Conservation (phyloP, 2,329 filamentous ascomycete genomes). For the Trichoderma citrinoviride region DNA sequence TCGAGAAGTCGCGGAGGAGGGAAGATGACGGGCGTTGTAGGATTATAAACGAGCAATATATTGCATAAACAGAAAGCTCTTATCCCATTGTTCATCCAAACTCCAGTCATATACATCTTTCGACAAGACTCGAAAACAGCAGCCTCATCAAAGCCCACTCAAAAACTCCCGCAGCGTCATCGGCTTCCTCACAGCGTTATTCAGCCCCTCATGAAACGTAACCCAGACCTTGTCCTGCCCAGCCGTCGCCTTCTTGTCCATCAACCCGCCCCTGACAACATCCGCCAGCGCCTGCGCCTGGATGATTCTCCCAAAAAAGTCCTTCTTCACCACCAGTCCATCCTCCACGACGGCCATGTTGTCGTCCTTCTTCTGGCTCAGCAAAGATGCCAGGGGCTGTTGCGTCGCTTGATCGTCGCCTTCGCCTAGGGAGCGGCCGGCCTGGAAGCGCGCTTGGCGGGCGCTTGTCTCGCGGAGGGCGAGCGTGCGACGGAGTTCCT, state of each 20-base stretch:
- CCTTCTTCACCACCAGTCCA: slow-evolving; percentile 55
- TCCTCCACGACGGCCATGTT: slow-evolving; percentile 36
- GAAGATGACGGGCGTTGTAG: neutral
- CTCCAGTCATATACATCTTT: neutral
- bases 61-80: neutral
- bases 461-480: slow-evolving; percentile 63
- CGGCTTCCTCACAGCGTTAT: slow-evolving; percentile 88
- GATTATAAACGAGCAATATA: slow-evolving; percentile 12
- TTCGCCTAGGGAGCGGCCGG: slow-evolving; percentile 40
- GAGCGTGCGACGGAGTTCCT: slow-evolving; percentile 77
- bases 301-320: slow-evolving; percentile 82
- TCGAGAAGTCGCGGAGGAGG: neutral
- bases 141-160: slow-evolving; percentile 52
- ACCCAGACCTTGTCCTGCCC: slow-evolving; percentile 71
- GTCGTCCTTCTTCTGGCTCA: slow-evolving; percentile 22
- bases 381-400: neutral
- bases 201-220: slow-evolving; percentile 84
- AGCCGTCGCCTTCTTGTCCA: slow-evolving; percentile 37
- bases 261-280: slow-evolving; percentile 41
- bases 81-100: too few species aligned
- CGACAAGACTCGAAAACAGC: neutral
- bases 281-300: slow-evolving; percentile 41
- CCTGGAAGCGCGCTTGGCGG: slow-evolving; percentile 62
- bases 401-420: neutral
- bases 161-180: slow-evolving; percentile 78